These are phyloP conservation scores for Toxoplasma gondii DNA, from an alignment of 169 alveolate genomes.

Conservation along the genomic window DNA sequence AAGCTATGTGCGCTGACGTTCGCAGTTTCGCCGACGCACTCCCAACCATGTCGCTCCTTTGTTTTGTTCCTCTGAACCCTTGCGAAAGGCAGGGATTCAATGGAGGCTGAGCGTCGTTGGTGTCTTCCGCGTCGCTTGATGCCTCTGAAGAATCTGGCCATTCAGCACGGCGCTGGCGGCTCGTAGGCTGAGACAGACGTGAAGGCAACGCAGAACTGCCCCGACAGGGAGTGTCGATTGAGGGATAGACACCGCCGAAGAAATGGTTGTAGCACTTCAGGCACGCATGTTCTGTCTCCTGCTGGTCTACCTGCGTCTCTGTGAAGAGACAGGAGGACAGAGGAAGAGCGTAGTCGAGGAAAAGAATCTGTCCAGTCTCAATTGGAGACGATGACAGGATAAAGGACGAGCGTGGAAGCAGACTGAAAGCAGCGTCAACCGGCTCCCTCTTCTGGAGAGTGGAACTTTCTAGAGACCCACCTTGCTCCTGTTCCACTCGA, in stretches of 20 bases:
- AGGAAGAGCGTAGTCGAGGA: background rate
- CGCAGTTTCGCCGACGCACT: background rate
- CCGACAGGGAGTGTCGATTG: background rate
- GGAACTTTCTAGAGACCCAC: too few relatives aligned
- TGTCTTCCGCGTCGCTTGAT: constrained; percentile 3
- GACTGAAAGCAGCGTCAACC: background rate
- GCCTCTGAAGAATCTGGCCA: background rate
- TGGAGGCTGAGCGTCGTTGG: background rate
- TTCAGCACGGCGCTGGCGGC: background rate
- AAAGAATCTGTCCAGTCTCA: background rate
- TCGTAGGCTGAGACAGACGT: background rate
- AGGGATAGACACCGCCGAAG: background rate
- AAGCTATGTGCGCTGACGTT: constrained; percentile 24
- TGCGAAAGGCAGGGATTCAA: background rate
- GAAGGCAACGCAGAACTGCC: background rate
- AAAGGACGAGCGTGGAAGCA: background rate
- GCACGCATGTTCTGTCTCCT: constrained; percentile 20
- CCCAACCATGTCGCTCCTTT: background rate
- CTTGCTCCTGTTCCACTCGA: too few relatives aligned
- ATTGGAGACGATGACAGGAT: background rate
- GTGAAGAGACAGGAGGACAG: background rate
- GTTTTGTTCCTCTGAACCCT: background rate
- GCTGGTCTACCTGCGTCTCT: constrained; percentile 30
- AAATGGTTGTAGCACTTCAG: background rate
- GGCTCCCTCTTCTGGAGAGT: too few relatives aligned